phyloP scores from a whole-genome alignment of 257 asterid genomes.

The Primulina eburnea region DNA sequence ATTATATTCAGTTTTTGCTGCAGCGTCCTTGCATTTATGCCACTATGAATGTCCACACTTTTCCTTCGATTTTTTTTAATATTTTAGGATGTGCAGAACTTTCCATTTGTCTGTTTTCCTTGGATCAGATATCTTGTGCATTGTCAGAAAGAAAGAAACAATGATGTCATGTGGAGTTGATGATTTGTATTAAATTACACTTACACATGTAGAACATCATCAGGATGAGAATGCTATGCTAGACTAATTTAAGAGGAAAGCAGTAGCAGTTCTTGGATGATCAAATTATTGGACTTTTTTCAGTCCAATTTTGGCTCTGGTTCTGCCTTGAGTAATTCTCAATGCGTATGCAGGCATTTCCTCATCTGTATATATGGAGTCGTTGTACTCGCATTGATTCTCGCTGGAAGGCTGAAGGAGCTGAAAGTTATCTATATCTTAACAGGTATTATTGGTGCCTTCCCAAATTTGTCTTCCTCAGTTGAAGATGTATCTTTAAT shows the following conservation, averaged over 20 bases:
- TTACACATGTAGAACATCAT: background rate
- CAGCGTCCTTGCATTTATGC: slow-evolving; percentile 6
- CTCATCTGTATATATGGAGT: slow-evolving; percentile 82
- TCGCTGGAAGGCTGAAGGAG: slow-evolving; percentile 89
- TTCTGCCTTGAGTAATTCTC: slow-evolving; percentile 21
- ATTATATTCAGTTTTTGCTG: slow-evolving; percentile 8
- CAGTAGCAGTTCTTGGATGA: slow-evolving; percentile 11
- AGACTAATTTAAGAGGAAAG: background rate
- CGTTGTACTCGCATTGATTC: slow-evolving; percentile 63
- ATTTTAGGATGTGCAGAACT: background rate
- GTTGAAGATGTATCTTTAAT: slow-evolving; percentile 25
- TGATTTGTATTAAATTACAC: background rate
- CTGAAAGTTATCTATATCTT: slow-evolving; percentile 59
- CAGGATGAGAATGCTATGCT: background rate
- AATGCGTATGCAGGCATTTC: slow-evolving; percentile 74
- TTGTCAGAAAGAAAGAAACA: background rate
- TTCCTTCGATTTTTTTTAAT: background rate
- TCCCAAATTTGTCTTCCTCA: slow-evolving; percentile 18
- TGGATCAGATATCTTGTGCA: background rate
- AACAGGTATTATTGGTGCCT: slow-evolving; percentile 58
- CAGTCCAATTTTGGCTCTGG: slow-evolving; percentile 10
- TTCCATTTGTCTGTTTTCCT: background rate
- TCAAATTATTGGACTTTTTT: slow-evolving; percentile 7
- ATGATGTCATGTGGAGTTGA: background rate
- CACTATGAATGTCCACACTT: slow-evolving; percentile 5